phyloP scores from a whole-genome alignment of 202 grass and related monocot species.

The Setaria italica region DNA sequence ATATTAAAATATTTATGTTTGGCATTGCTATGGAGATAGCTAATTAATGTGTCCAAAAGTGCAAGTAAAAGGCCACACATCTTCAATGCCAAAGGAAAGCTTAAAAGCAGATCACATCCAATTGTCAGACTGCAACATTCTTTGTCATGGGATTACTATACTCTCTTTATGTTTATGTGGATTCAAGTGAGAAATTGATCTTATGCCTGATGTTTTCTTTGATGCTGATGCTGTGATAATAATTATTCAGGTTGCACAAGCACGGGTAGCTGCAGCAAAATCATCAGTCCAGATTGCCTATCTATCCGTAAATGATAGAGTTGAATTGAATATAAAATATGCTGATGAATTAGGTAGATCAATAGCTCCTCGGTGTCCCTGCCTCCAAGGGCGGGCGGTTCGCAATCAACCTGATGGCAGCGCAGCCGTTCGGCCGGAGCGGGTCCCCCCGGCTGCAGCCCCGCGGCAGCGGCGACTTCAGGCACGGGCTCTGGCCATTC shows the following conservation, averaged over 20 bases:
- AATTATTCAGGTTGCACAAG: slow-evolving; percentile 83
- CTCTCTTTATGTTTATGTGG: slow-evolving; percentile 5
- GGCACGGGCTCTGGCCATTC: slow-evolving; percentile 56
- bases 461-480: slow-evolving; percentile 57
- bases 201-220: slow-evolving; percentile 15
- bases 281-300: slow-evolving; percentile 72
- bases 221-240: slow-evolving; percentile 38
- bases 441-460: slow-evolving; percentile 56
- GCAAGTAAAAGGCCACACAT: slow-evolving; percentile 17
- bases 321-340: slow-evolving; percentile 81
- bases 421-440: slow-evolving; percentile 12
- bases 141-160: slow-evolving; percentile 6
- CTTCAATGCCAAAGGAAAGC: slow-evolving; percentile 8
- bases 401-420: slow-evolving; percentile 61
- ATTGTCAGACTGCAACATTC: not conserved
- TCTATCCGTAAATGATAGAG: slow-evolving; percentile 69
- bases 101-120: not conserved
- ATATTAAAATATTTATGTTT: not conserved
- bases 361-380: not conserved
- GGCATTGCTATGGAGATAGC: not conserved
- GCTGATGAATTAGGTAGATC: slow-evolving; percentile 90
- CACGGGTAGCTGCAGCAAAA: slow-evolving; percentile 68
- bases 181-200: slow-evolving; percentile 40
- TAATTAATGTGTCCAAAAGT: slow-evolving; percentile 24
- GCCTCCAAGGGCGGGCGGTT: slow-evolving; percentile 53